These are phyloP conservation scores for Lepidium sativum DNA, from an alignment of 345 rosid species.

Conservation along the genomic window DNA sequence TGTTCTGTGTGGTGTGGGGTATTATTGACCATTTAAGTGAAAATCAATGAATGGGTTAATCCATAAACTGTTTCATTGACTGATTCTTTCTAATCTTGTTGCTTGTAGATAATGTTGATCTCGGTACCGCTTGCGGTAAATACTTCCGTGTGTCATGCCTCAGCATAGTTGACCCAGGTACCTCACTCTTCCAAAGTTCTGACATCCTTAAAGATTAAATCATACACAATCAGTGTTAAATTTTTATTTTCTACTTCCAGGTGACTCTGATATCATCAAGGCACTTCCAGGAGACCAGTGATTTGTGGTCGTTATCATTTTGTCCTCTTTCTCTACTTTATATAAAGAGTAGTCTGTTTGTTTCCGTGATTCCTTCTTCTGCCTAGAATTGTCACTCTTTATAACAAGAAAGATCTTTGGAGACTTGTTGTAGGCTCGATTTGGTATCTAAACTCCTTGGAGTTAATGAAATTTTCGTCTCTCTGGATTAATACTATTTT, in stretches of 20 bases:
- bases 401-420: neutral
- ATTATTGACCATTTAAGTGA: neutral
- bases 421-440: neutral
- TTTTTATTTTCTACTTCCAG: conserved; percentile 14
- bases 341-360: neutral
- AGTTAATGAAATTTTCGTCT: neutral
- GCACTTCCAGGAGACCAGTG: conserved; percentile 45
- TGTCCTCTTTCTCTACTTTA: neutral
- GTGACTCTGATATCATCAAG: conserved; percentile 73
- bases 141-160: conserved; percentile 62
- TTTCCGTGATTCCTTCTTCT: neutral
- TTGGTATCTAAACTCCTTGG: neutral
- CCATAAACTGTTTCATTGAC: neutral
- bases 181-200: neutral
- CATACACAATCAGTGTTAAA: neutral
- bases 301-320: conserved; percentile 2
- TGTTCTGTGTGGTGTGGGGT: neutral
- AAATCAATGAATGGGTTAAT: neutral
- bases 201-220: neutral
- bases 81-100: neutral
- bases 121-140: conserved; percentile 69
- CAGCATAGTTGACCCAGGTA: conserved; percentile 54
- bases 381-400: neutral
- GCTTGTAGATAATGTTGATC: conserved; percentile 46
- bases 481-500: neutral